Conservation (phyloP, 2,329 filamentous ascomycete genomes). For the Phaeophleospora eucalypticola region DNA sequence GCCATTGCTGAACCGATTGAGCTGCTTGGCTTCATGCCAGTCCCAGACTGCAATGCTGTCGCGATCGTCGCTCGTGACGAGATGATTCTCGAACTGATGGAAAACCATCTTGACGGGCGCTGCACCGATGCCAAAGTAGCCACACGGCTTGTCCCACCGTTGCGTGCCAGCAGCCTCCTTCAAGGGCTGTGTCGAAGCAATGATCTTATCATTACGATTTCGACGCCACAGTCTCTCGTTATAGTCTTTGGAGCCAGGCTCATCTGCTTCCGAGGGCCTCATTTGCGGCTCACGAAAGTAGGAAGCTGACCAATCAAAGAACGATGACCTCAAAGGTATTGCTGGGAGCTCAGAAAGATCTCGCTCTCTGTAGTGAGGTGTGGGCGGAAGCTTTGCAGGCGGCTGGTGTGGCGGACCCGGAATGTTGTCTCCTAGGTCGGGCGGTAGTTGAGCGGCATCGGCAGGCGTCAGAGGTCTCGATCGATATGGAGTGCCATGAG, state of each 20-base stretch:
- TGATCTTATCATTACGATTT: slow-evolving; percentile 86
- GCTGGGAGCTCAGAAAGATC: slow-evolving; percentile 55
- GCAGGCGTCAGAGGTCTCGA: slow-evolving; percentile 39
- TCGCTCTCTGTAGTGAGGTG: slow-evolving; percentile 66
- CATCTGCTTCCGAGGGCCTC: slow-evolving; percentile 92
- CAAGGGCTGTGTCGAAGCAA: slow-evolving; percentile 86
- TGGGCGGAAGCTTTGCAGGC: slow-evolving; percentile 71
- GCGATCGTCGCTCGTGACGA: slow-evolving; percentile 87
- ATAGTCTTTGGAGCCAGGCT: slow-evolving; percentile 93
- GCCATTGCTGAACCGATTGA: slow-evolving; percentile 87
- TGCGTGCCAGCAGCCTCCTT: slow-evolving; percentile 83
- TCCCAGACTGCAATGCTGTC: slow-evolving; percentile 90
- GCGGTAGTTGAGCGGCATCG: slow-evolving; percentile 49
- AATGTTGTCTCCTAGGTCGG: slow-evolving; percentile 65
- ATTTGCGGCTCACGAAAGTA: slow-evolving; percentile 99
- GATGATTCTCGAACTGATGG: slow-evolving; percentile 95
- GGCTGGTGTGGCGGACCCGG: slow-evolving; percentile 57
- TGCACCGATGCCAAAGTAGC: slow-evolving; percentile 81
- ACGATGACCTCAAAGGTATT: slow-evolving; percentile 75
- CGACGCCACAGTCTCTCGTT: slow-evolving; percentile 91
- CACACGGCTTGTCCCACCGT: slow-evolving; percentile 78
- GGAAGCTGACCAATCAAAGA: slow-evolving; percentile 91
- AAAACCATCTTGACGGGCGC: slow-evolving; percentile 93
- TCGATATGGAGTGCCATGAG: slow-evolving; percentile 30
- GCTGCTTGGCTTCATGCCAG: slow-evolving; percentile 70